phyloP scores from a whole-genome alignment of 192 early-diverging fungal species.

The Rhizophagus clarus region DNA sequence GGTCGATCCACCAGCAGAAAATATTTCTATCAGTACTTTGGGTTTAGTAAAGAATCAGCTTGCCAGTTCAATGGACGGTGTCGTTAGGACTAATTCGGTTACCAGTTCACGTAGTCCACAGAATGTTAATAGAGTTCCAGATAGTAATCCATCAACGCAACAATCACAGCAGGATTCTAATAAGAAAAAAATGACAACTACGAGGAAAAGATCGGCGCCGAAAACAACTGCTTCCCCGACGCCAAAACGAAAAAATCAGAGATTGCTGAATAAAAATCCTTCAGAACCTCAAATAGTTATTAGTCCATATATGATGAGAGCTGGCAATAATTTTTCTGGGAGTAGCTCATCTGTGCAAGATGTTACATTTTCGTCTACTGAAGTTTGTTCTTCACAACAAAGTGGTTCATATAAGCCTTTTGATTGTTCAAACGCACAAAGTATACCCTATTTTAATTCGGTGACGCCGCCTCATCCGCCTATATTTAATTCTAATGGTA shows the following conservation, averaged over 20 bases:
- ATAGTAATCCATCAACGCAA: not conserved
- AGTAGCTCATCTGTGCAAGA: not conserved
- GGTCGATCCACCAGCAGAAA: not conserved
- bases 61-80: not conserved
- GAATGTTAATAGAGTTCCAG: not conserved
- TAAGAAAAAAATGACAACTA: not conserved
- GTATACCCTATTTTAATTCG: not conserved
- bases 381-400: not conserved
- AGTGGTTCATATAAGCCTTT: not conserved
- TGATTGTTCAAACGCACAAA: not conserved
- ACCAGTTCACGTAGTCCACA: no score
- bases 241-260: not conserved
- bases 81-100: not conserved
- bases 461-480: not conserved
- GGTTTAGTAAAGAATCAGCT: not conserved
- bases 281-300: not conserved
- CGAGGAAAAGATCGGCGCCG: not conserved
- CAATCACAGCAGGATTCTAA: not conserved
- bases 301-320: not conserved
- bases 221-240: not conserved
- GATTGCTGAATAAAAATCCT: not conserved
- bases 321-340: not conserved
- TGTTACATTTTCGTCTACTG: not conserved
- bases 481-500: not conserved
- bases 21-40: not conserved